These are phyloP conservation scores for Exophiala spinifera DNA, from an alignment of 2,329 filamentous ascomycete species.

Conservation along the genomic window DNA sequence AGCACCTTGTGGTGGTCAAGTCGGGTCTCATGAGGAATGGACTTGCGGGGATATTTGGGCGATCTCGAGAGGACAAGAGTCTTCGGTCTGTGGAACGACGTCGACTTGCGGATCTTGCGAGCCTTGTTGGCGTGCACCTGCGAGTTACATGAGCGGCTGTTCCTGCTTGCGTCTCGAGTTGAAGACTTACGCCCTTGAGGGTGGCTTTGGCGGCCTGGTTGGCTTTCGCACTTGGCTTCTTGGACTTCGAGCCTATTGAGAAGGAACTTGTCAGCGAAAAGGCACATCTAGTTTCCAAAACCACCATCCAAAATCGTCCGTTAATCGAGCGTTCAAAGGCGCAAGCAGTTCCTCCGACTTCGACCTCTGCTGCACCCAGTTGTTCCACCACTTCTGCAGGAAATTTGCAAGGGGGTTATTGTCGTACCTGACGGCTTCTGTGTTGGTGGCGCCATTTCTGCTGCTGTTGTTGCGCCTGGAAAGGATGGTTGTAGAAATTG, in stretches of 20 bases:
- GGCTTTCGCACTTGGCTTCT: slow-evolving; percentile 72
- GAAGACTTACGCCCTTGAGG: slow-evolving; percentile 79
- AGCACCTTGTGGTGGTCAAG: slow-evolving; percentile 98
- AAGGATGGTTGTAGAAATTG: slow-evolving; percentile 14
- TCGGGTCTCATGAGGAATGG: slow-evolving; percentile 80
- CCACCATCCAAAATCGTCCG: background rate
- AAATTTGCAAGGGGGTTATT: background rate
- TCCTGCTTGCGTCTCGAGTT: slow-evolving; percentile 22
- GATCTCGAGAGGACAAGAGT: slow-evolving; percentile 85
- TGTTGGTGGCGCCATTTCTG: slow-evolving; percentile 32
- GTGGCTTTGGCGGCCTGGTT: slow-evolving; percentile 92
- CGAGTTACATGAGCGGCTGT: slow-evolving; percentile 23
- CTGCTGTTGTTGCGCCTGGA: slow-evolving; percentile 17
- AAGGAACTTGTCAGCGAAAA: slow-evolving; percentile 5
- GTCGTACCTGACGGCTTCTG: slow-evolving; percentile 30
- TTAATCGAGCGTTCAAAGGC: background rate
- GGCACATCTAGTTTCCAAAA: background rate
- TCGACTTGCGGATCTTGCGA: slow-evolving; percentile 86
- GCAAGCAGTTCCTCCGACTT: background rate
- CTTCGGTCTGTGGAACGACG: slow-evolving; percentile 97
- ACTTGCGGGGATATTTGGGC: slow-evolving; percentile 97
- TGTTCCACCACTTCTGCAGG: background rate
- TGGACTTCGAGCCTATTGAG: slow-evolving; percentile 33
- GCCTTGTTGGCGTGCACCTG: slow-evolving; percentile 77
- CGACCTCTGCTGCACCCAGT: background rate